Conservation (phyloP, 2,329 filamentous ascomycete species). For the Chaetoscypha palmicola region DNA sequence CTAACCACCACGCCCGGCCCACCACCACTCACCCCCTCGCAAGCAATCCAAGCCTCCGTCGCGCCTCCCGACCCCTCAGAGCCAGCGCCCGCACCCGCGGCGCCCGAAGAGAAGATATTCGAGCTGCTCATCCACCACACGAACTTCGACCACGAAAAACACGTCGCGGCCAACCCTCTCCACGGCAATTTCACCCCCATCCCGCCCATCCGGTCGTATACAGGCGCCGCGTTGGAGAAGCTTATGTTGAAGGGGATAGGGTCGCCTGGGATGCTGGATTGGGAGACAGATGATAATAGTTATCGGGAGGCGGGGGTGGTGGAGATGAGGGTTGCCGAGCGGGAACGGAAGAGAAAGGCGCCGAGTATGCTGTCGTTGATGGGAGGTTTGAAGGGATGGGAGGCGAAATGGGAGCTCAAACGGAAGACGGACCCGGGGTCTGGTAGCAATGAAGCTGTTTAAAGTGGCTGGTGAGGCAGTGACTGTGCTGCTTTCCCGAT, state of each 20-base stretch:
- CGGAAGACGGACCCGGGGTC: not conserved
- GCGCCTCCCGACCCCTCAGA: not conserved
- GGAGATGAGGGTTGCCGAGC: conserved; percentile 10
- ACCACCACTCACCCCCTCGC: not conserved
- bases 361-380: conserved; percentile 9
- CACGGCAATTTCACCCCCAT: conserved; percentile 26
- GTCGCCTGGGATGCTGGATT: conserved; percentile 25
- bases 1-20: conserved; percentile 12
- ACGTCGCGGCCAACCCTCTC: conserved; percentile 23
- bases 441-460: too few relatives aligned
- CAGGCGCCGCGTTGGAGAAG: conserved; percentile 19
- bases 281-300: conserved; percentile 24
- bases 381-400: conserved; percentile 12
- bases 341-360: conserved; percentile 6
- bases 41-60: conserved; percentile 2
- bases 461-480: too few relatives aligned
- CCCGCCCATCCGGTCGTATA: conserved; percentile 11
- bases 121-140: conserved; percentile 19
- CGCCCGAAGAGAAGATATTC: conserved; percentile 16
- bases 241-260: conserved; percentile 15
- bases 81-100: not conserved
- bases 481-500: too few relatives aligned
- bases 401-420: conserved; percentile 7
- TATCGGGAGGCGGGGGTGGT: conserved; percentile 9
- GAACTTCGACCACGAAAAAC: conserved; percentile 15